Base-by-base conservation (phyloP, 1,139 yeast species). In the Pichia sp. region DNA sequence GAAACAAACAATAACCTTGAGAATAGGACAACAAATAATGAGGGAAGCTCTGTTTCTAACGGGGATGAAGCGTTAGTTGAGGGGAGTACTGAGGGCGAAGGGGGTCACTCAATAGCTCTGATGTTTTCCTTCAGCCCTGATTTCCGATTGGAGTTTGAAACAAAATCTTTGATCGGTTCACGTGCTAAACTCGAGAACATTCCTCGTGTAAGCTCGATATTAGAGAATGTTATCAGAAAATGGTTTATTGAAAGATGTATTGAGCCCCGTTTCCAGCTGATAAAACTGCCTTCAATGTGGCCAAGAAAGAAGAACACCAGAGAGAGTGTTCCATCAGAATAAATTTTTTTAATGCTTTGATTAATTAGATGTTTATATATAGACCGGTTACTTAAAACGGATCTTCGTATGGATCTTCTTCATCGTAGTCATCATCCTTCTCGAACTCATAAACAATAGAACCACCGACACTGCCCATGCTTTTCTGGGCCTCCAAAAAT, bases 351-450 rank as follows among this genome's bases (percentile, higher is more conserved):
- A 19, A 13, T 36, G 11, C 11, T 11, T 36, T 36, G 15, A 13
- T 11, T 36, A 36, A 13, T 11, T 36, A 36, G 15, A 36, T 11
- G 7, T 36, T 36, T 36, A 36, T 13, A 44, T 26, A 45, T 8
- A 38, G 42, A 8, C 23, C 15, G 13, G 5, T 38, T 23, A 19
- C 23, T 48, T 45, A 58, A 32, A 59, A 92, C 4, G 98, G 98
- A 66, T 93, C 98, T 67, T 93, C 99, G 64, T 85, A 92, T 0
- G 98, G 97, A 69, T 93, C 99, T 62, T 93, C 98, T 69, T 93
- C 98, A 67, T 93, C 98, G 63, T 90, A 92, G 67, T 92, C 98
- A 68, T 92, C 86, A 61, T 82, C 86, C 63, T 81, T 81, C 51
- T 71, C 74, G 55, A 84, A 92, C 67, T 92, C 95, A 67, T 92